Evolutionary conservation across 148 eudicot genomes (phyloP).

Genomic region (Spergularia marina): DNA sequence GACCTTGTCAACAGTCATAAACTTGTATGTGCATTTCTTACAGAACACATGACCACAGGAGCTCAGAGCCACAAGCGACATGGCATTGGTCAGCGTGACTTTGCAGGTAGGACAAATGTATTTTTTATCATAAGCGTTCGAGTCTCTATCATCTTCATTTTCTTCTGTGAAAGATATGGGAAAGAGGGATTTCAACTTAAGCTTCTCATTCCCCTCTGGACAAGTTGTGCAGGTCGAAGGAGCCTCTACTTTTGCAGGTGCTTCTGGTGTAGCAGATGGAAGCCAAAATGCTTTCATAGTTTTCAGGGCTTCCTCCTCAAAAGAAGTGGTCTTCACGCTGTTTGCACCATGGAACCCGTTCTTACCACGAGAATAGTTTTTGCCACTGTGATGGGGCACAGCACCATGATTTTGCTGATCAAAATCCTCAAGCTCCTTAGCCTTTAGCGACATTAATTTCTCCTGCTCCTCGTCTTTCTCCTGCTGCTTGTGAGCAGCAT

Average conservation of each 20-base stretch:
- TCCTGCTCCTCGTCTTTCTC: constrained; percentile 82
- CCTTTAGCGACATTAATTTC: constrained; percentile 69
- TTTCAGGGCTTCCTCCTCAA: constrained; percentile 85
- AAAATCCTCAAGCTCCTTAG: constrained; percentile 81
- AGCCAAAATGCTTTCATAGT: constrained; percentile 99
- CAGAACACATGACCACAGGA: constrained; percentile 91
- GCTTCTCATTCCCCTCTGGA: constrained; percentile 86
- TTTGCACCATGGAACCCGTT: constrained; percentile 96
- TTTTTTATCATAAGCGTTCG: constrained; percentile 44
- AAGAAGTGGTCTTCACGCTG: constrained; percentile 87
- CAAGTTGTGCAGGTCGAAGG: constrained; percentile 68
- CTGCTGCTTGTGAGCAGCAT: constrained; percentile 68
- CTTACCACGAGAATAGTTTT: constrained; percentile 58
- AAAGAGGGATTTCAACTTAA: constrained; percentile 73
- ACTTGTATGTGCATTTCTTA: constrained; percentile 81
- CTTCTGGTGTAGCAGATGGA: constrained; percentile 95
- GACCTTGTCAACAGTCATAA: constrained; percentile 80
- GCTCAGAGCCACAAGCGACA: constrained; percentile 68
- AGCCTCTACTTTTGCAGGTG: constrained; percentile 65
- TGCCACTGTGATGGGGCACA: constrained; percentile 80
- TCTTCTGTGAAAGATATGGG: constrained; percentile 71
- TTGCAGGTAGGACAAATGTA: constrained; percentile 94
- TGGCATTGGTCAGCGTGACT: constrained; percentile 75
- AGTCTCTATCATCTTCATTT: constrained; percentile 33
- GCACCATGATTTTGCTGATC: constrained; percentile 97